Base-by-base conservation (phyloP, 768 basidiomycete species). In the Flagelloscypha sp. region DNA sequence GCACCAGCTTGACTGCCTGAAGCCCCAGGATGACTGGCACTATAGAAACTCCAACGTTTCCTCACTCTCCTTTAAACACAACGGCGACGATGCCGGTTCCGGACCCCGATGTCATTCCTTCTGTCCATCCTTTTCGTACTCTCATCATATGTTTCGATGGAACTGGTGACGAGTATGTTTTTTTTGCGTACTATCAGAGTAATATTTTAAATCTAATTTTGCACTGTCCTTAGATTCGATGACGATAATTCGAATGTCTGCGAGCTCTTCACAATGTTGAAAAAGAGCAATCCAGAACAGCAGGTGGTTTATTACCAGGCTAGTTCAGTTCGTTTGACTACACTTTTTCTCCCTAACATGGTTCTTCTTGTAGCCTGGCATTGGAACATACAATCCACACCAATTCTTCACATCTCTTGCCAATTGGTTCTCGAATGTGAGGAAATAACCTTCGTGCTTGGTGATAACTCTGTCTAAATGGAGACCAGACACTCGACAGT, bases 301-400 rank as follows among this genome's bases (percentile, higher is more conserved):
- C 83, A 85, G 47, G 62, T 83, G 51, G 79, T 81, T 1, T 85
- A 85, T 45, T 85, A 85, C 51, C 83, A 85, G 47, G 54, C 53
- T 38, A 52, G 53, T 19, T 2, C 12, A n/a, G n/a, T n/a, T 16
- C 11, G 11, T 11, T 24, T 6, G 2, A 13, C 13, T 38, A 5
- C n/a, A 3, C 31, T 24, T 24, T 16, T 33, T 7, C 30, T n/a
- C 12, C 7, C 17, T 25, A 18, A 38, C 13, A 35, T 27, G 13
- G 15, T n/a, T 19, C 18, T 15, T 15, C 13, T 21, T 20, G 10
- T 38, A 73, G 68, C 65, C 73, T 34, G 73, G 72, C 2, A 72
- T 74, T 40, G 72, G 73, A 5, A 75, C 72, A 4, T 73, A 72
- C 45, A 69, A 60, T 2, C 47, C 54, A 2, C 68, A 66, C 0